A percentile compares a stretch with the other conserved stretches of the same genome.
These are phyloP conservation scores for Limonomyces culmigenus DNA, from an alignment of 1,284 basidiomycete genomes.

Conservation along the genomic window DNA sequence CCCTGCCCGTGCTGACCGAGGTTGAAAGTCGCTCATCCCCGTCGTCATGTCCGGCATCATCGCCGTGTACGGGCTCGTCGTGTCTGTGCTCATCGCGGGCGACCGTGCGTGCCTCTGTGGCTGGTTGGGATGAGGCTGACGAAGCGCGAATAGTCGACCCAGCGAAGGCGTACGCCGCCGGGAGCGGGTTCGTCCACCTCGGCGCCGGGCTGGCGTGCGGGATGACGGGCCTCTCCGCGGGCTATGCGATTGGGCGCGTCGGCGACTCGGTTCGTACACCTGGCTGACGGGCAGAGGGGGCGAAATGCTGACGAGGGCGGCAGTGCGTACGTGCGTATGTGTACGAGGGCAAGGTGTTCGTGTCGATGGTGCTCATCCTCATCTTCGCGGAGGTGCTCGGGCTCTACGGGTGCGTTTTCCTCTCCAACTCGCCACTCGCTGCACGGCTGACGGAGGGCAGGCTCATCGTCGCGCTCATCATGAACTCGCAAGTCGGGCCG, in stretches of 20 bases:
- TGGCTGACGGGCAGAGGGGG: slow-evolving; percentile 2
- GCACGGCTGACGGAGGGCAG: slow-evolving; percentile 16
- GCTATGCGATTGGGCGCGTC: slow-evolving; percentile 93
- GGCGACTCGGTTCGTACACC: slow-evolving; percentile 70
- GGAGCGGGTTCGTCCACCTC: slow-evolving; percentile 85
- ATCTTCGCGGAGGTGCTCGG: slow-evolving; percentile 93
- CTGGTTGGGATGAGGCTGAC: not conserved
- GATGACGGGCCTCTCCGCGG: slow-evolving; percentile 87
- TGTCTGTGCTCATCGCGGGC: slow-evolving; percentile 54
- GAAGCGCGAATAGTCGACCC: slow-evolving; percentile 34
- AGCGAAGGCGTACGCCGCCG: slow-evolving; percentile 51
- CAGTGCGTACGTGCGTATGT: slow-evolving; percentile 62
- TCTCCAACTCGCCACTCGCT: slow-evolving; percentile 1
- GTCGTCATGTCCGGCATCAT: slow-evolving; percentile 78
- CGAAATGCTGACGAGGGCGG: not conserved
- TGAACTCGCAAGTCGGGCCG: slow-evolving; percentile 44
- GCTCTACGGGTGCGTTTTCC: slow-evolving; percentile 54
- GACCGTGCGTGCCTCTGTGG: slow-evolving; percentile 23
- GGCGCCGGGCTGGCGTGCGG: slow-evolving; percentile 90
- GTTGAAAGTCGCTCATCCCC: slow-evolving; percentile 68
- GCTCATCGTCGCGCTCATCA: slow-evolving; percentile 77
- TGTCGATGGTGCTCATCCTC: slow-evolving; percentile 79
- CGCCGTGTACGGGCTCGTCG: slow-evolving; percentile 50
- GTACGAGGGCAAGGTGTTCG: slow-evolving; percentile 83
- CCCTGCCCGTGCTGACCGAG: not conserved